Conservation (phyloP, 257 asterid genomes). For the Forsythia suspensa region DNA sequence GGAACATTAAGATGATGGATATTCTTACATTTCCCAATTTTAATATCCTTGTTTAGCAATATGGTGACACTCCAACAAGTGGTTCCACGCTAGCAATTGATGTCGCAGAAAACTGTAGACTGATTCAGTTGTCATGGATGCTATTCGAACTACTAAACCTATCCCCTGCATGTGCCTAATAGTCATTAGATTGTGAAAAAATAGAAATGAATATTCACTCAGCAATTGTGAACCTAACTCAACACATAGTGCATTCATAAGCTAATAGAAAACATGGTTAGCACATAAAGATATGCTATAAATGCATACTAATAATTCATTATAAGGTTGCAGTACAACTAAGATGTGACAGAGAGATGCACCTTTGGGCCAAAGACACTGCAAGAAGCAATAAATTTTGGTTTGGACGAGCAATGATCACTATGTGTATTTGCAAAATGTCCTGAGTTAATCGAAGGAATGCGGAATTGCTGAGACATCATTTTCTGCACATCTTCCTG, state of each 20-base stretch:
- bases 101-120: slow-evolving; percentile 69
- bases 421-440: slow-evolving; percentile 14
- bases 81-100: slow-evolving; percentile 64
- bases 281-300: not conserved
- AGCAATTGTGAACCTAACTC: too few relatives aligned
- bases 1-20: too few relatives aligned
- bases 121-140: slow-evolving; percentile 80
- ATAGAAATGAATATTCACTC: not conserved
- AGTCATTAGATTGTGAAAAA: not conserved
- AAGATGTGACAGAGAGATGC: slow-evolving; percentile 18
- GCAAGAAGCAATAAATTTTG: slow-evolving; percentile 75
- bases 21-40: not conserved
- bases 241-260: not conserved
- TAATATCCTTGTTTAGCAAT: slow-evolving; percentile 21
- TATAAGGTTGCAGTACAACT: not conserved
- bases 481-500: slow-evolving; percentile 80
- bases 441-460: slow-evolving; percentile 46
- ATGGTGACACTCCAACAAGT: slow-evolving; percentile 77
- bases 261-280: not conserved
- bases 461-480: slow-evolving; percentile 73
- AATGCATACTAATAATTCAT: not conserved
- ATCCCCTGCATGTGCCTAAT: slow-evolving; percentile 39
- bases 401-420: slow-evolving; percentile 35
- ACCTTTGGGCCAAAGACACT: slow-evolving; percentile 91
- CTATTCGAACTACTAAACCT: slow-evolving; percentile 77